Percentiles rank a stretch among this genome's conserved stretches.
Evolutionary conservation across 768 basidiomycete species (phyloP).

Genomic region (Leccinellum albellum): DNA sequence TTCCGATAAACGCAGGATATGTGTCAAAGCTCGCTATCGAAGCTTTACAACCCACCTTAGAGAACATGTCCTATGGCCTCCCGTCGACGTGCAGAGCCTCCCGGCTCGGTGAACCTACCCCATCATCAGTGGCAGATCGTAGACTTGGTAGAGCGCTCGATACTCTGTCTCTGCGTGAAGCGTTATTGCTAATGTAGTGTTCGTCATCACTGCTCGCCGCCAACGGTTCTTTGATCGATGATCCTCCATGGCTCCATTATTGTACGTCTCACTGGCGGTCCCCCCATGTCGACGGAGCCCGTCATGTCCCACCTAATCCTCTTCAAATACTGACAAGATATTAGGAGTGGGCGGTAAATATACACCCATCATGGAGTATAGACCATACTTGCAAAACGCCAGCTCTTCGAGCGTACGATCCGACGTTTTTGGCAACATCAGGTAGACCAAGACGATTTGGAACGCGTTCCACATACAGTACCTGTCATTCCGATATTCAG

Average conservation of each 20-base stretch:
- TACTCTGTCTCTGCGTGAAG: too few relatives aligned
- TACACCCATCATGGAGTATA: background rate
- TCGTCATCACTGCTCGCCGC: too few relatives aligned
- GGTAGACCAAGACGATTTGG: background rate
- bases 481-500: background rate
- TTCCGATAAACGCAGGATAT: too few relatives aligned
- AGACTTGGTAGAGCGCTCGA: too few relatives aligned
- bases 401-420: background rate
- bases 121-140: too few relatives aligned
- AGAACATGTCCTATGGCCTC: too few relatives aligned
- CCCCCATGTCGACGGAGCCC: background rate
- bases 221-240: background rate
- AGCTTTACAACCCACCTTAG: too few relatives aligned
- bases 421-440: background rate
- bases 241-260: background rate
- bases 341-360: background rate
- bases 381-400: background rate
- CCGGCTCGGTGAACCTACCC: too few relatives aligned
- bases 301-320: background rate
- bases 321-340: background rate
- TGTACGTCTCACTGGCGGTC: background rate
- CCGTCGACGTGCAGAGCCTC: too few relatives aligned
- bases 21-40: too few relatives aligned
- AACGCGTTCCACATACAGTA: background rate
- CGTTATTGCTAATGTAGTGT: too few relatives aligned